Evolutionary conservation across 176 grass and related monocot genomes (phyloP).

Genomic region (Paspalum notatum): DNA sequence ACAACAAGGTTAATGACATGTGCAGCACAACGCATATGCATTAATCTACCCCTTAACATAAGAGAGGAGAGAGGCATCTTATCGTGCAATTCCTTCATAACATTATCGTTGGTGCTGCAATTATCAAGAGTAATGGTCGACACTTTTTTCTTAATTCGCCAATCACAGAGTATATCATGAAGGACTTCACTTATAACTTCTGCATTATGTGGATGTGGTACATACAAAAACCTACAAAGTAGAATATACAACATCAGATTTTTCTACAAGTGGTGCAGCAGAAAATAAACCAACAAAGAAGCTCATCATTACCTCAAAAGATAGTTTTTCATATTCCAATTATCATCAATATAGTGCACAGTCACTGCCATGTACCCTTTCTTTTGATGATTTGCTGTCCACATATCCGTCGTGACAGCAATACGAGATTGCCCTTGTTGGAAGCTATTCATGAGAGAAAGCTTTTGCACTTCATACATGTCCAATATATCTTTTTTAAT

Average conservation of each 20-base stretch:
- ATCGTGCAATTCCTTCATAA: neutral
- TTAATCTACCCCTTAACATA: neutral
- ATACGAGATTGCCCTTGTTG: neutral
- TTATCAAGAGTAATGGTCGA: too few species aligned
- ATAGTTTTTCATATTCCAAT: neutral
- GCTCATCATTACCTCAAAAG: neutral
- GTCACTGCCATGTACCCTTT: constrained; percentile 2
- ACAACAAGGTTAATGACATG: neutral
- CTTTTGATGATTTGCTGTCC: neutral
- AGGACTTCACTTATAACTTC: neutral
- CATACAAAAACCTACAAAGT: neutral
- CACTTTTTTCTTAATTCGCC: neutral
- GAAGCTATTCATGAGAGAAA: neutral
- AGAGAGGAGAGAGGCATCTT: neutral
- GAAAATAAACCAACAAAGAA: neutral
- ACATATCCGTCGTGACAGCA: neutral
- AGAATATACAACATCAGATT: neutral
- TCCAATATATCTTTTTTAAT: neutral
- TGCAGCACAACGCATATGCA: neutral
- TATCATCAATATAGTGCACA: neutral
- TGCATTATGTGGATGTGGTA: neutral
- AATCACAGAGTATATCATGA: neutral
- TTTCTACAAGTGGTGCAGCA: too few species aligned
- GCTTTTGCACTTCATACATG: neutral
- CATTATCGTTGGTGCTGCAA: neutral